phyloP scores from a whole-genome alignment of 768 basidiomycete genomes.

The Mycena amicta region DNA sequence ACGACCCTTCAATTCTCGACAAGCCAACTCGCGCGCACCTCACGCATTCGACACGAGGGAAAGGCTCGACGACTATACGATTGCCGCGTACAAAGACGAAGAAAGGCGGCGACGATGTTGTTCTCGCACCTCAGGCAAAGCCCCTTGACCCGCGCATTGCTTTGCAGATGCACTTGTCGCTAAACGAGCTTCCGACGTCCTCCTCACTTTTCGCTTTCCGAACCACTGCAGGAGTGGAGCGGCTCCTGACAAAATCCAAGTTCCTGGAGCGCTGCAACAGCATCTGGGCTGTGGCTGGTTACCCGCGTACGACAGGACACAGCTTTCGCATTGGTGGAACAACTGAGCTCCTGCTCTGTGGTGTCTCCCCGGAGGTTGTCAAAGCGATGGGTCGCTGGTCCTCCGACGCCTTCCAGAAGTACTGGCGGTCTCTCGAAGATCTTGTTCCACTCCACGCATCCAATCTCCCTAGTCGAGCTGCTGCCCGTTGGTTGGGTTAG shows the following conservation, averaged over 20 bases:
- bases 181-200: slow-evolving; percentile 18
- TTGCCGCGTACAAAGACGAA: too few relatives aligned
- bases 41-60: not conserved
- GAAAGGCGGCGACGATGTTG: not conserved
- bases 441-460: slow-evolving; percentile 25
- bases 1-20: slow-evolving; percentile 1
- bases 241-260: slow-evolving; percentile 1
- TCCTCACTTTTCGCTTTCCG: slow-evolving; percentile 13
- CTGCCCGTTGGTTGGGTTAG: not conserved
- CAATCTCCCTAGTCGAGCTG: not conserved
- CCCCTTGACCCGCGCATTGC: not conserved
- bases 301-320: slow-evolving; percentile 10
- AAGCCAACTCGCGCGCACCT: slow-evolving; percentile 23
- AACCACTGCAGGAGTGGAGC: slow-evolving; percentile 23
- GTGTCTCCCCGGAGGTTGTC: slow-evolving; percentile 30
- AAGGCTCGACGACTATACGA: slow-evolving; percentile 24
- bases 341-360: slow-evolving; percentile 35
- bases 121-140: not conserved
- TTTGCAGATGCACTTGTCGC: not conserved
- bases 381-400: slow-evolving; percentile 33
- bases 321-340: slow-evolving; percentile 6
- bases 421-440: slow-evolving; percentile 23
- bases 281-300: slow-evolving; percentile 15
- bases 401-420: slow-evolving; percentile 26
- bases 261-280: slow-evolving; percentile 22